phyloP scores from a whole-genome alignment of 176 grass and related monocot species.

The Alopecurus myosuroides region DNA sequence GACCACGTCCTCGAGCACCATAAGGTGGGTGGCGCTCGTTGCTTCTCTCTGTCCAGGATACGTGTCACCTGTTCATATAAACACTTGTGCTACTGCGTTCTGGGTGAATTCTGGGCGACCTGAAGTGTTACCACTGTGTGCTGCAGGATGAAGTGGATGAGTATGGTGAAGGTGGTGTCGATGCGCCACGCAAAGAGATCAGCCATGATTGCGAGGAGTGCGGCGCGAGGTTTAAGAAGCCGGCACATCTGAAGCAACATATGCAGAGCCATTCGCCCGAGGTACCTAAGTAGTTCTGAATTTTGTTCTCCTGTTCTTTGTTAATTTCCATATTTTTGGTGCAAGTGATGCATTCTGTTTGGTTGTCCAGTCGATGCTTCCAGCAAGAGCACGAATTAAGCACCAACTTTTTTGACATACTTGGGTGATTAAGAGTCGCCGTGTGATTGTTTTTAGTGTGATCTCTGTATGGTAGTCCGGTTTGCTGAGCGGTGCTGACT shows the following conservation, averaged over 20 bases:
- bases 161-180: not conserved
- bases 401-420: not conserved
- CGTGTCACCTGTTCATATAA: not conserved
- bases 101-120: not conserved
- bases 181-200: not conserved
- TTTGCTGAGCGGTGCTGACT: constrained; percentile 1
- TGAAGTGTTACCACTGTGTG: not conserved
- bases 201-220: constrained; percentile 43
- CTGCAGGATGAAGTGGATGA: constrained; percentile 34
- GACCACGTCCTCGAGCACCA: constrained; percentile 43
- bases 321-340: not conserved
- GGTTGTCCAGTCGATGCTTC: not conserved
- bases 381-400: not conserved
- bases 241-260: constrained; percentile 69
- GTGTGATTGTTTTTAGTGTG: not conserved
- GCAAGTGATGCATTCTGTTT: not conserved
- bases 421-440: not conserved
- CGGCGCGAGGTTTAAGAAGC: constrained; percentile 47
- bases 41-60: not conserved
- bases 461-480: not conserved
- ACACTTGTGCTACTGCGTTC: not conserved
- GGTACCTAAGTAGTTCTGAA: constrained; percentile 17
- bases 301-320: not conserved
- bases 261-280: constrained; percentile 62
- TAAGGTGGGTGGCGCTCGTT: constrained; percentile 17